Conservation (phyloP, 257 asterid species). For the Sherardia arvensis region DNA sequence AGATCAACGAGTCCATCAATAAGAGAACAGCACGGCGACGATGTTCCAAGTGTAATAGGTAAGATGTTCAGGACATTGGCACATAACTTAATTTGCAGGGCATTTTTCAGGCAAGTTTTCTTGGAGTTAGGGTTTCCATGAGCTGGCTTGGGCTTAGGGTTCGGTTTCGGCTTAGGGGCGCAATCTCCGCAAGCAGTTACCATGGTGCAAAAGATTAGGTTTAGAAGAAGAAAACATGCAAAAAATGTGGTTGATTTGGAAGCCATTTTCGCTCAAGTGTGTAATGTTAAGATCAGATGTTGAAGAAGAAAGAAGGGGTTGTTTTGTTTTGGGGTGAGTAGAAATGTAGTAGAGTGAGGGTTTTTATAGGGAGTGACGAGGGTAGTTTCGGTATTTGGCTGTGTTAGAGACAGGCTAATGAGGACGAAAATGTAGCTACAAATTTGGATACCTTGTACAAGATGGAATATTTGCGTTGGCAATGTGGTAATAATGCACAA, state of each 20-base stretch:
- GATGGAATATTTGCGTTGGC: not conserved
- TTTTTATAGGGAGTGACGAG: slow-evolving; percentile 22
- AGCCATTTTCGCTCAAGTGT: slow-evolving; percentile 19
- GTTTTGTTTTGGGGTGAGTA: slow-evolving; percentile 13
- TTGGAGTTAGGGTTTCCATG: not conserved
- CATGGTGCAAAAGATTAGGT: slow-evolving; percentile 25
- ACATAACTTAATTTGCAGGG: slow-evolving; percentile 44
- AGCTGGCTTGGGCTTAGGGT: not conserved
- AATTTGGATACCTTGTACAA: not conserved
- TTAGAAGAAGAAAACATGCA: slow-evolving; percentile 30
- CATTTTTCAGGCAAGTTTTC: slow-evolving; percentile 37
- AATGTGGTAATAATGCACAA: too few relatives aligned
- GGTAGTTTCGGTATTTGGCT: not conserved
- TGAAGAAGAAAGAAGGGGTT: not conserved
- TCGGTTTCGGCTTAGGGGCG: not conserved
- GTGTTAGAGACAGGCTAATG: not conserved
- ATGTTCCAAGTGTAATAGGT: slow-evolving; percentile 24
- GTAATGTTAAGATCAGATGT: not conserved
- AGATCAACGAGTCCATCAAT: not conserved
- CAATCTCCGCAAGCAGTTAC: not conserved
- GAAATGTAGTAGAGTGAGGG: not conserved
- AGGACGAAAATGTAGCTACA: not conserved
- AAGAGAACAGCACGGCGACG: slow-evolving; percentile 33
- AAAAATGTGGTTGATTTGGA: slow-evolving; percentile 19
- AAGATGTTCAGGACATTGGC: slow-evolving; percentile 32